These are phyloP conservation scores for Eudorina sp. DNA, from an alignment of 139 green algal species.

Conservation along the genomic window DNA sequence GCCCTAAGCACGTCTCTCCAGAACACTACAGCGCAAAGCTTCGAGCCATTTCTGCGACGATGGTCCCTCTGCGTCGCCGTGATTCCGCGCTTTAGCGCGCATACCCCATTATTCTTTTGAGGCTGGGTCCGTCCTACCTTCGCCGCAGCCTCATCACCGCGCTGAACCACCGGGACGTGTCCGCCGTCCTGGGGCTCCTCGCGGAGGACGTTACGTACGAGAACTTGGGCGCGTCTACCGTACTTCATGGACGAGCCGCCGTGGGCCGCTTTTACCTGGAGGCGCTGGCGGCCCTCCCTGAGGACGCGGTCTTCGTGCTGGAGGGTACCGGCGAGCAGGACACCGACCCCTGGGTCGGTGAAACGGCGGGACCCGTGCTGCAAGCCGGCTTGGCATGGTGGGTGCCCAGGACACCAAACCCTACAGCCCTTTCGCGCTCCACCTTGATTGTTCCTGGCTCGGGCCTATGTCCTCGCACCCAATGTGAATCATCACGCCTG, in stretches of 20 bases:
- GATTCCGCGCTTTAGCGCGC: no score
- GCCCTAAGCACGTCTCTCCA: no score
- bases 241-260: background rate
- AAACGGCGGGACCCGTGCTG: background rate
- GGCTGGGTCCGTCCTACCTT: background rate
- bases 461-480: no score
- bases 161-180: slow-evolving; percentile 39
- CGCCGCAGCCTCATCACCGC: slow-evolving; percentile 19
- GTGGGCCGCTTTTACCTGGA: slow-evolving; percentile 49
- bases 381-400: slow-evolving; percentile 52
- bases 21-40: no score
- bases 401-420: background rate
- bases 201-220: slow-evolving; percentile 31
- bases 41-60: no score
- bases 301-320: slow-evolving; percentile 47
- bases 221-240: background rate
- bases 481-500: no score
- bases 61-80: no score
- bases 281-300: slow-evolving; percentile 23
- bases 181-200: background rate
- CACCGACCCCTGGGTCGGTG: background rate
- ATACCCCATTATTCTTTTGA: no score
- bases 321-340: background rate
- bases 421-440: no score
- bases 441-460: no score